These are phyloP conservation scores for Botrytis aclada DNA, from an alignment of 2,329 filamentous ascomycete species.

Conservation along the genomic window DNA sequence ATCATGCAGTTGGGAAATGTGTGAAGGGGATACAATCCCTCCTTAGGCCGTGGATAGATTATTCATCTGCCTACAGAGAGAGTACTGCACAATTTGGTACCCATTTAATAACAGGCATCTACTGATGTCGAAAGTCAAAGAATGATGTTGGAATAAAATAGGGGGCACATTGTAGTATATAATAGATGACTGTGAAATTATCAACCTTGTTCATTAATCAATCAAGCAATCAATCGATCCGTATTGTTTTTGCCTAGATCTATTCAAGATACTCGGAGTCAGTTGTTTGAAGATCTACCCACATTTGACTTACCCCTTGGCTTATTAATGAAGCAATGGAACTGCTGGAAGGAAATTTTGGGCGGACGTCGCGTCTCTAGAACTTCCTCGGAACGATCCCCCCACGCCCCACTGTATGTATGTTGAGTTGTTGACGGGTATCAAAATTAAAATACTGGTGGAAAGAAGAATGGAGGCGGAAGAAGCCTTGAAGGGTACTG, in stretches of 20 bases:
- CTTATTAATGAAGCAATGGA: conserved; percentile 1
- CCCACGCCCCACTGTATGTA: background rate
- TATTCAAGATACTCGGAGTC: background rate
- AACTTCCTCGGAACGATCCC: conserved; percentile 7
- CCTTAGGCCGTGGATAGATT: background rate
- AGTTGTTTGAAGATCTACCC: background rate
- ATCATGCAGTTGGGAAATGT: background rate
- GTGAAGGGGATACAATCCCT: background rate
- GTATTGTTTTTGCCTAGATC: background rate
- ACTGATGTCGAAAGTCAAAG: background rate
- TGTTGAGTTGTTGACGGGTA: background rate
- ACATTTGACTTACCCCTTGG: background rate
- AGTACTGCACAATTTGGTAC: background rate
- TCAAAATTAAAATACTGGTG: background rate
- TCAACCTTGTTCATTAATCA: background rate
- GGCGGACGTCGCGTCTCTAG: conserved; percentile 8
- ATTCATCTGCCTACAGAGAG: background rate
- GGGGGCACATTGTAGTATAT: background rate
- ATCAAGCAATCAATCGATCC: background rate
- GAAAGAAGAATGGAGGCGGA: conserved; percentile 3
- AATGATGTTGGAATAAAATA: background rate
- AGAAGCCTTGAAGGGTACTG: background rate
- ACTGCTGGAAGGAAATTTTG: background rate
- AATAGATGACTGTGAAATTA: background rate
- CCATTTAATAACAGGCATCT: background rate